A percentile compares a stretch with the other conserved stretches of the same genome.
phyloP scores from a whole-genome alignment of 2,329 filamentous ascomycete genomes.

The Cadophora gregata region DNA sequence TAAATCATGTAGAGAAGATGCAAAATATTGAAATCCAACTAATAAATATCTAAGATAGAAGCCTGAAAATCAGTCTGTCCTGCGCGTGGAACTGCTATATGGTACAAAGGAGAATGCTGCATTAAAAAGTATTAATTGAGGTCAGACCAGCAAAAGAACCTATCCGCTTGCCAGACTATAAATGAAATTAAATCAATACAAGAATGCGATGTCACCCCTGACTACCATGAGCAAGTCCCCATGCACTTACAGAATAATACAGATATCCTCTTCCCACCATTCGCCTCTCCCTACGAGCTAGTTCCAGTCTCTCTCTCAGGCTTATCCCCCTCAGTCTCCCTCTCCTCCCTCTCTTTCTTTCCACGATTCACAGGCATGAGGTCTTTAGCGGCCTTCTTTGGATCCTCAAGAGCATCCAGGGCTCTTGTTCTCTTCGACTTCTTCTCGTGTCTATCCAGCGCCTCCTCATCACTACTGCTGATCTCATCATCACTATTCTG shows the following conservation, averaged over 20 bases:
- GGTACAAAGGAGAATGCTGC: not conserved
- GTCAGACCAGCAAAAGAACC: not conserved
- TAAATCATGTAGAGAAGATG: not conserved
- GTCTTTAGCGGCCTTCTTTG: constrained; percentile 34
- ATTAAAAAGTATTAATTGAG: not conserved
- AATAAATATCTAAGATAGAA: not conserved
- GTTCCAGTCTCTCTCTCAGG: constrained; percentile 16
- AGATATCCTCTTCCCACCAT: not conserved
- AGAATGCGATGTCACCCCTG: not conserved
- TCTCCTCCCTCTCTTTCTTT: constrained; percentile 31
- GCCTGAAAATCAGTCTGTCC: not conserved
- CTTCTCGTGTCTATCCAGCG: constrained; percentile 43
- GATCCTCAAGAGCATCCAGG: constrained; percentile 50
- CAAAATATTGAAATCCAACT: not conserved
- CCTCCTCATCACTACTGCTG: constrained; percentile 46
- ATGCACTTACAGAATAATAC: not conserved
- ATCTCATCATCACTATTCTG: constrained; percentile 54
- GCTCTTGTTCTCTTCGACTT: constrained; percentile 55
- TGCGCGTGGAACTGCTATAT: too few species aligned
- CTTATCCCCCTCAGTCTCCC: constrained; percentile 33
- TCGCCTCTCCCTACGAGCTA: not conserved
- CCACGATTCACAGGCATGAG: constrained; percentile 36
- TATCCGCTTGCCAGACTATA: not conserved
- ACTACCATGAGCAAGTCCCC: not conserved
- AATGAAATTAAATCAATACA: not conserved